Conservation (phyloP, 2,329 filamentous ascomycete genomes). For the Aquanectria penicillioides region DNA sequence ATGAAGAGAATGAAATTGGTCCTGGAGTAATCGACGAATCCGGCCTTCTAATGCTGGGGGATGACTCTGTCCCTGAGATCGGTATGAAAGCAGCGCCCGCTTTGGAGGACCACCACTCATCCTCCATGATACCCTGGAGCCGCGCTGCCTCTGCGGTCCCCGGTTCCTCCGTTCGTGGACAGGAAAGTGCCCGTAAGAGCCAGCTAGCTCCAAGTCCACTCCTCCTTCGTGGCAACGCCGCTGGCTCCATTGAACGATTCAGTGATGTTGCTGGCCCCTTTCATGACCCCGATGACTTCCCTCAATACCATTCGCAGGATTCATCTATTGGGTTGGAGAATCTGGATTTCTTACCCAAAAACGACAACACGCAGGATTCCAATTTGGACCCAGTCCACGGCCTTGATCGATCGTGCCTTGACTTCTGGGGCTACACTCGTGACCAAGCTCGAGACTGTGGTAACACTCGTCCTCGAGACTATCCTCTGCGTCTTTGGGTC, state of each 20-base stretch:
- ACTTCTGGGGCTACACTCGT: slow-evolving; percentile 58
- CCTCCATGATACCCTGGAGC: slow-evolving; percentile 64
- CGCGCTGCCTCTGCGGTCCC: slow-evolving; percentile 56
- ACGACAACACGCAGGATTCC: slow-evolving; percentile 48
- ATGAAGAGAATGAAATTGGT: slow-evolving; percentile 42
- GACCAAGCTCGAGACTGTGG: slow-evolving; percentile 48
- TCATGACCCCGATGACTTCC: slow-evolving; percentile 47
- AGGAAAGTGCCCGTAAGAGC: slow-evolving; percentile 49
- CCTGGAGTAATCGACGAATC: slow-evolving; percentile 39
- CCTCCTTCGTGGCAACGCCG: slow-evolving; percentile 48
- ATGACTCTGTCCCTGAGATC: slow-evolving; percentile 67
- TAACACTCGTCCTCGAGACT: slow-evolving; percentile 44
- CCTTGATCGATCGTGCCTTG: slow-evolving; percentile 57
- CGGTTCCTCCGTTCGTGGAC: slow-evolving; percentile 56
- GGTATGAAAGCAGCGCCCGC: slow-evolving; percentile 74
- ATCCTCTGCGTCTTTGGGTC: slow-evolving; percentile 58
- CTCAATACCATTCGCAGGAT: slow-evolving; percentile 40
- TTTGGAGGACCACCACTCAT: slow-evolving; percentile 73
- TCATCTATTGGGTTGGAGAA: slow-evolving; percentile 44
- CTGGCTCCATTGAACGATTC: slow-evolving; percentile 57
- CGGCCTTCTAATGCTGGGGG: slow-evolving; percentile 46
- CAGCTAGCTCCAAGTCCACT: slow-evolving; percentile 49
- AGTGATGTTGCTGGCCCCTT: slow-evolving; percentile 53
- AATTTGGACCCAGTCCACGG: slow-evolving; percentile 44
- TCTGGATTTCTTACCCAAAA: slow-evolving; percentile 38